phyloP scores from a whole-genome alignment of 1,284 basidiomycete species.

The Pyrrhoderma noxium region DNA sequence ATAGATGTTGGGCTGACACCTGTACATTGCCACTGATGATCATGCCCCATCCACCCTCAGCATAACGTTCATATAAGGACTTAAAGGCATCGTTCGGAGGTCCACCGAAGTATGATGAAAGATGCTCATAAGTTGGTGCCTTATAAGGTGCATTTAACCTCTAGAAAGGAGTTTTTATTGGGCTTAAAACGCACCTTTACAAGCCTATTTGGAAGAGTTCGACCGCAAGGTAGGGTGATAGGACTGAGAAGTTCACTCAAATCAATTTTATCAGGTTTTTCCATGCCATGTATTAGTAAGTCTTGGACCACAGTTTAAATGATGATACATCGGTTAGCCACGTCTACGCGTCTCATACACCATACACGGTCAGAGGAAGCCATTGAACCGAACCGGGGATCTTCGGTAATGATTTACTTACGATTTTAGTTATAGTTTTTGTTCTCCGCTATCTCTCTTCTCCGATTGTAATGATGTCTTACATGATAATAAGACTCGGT shows the following conservation, averaged over 20 bases:
- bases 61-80: conserved; percentile 74
- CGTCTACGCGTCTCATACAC: too few relatives aligned
- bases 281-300: background rate
- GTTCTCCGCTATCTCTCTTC: too few relatives aligned
- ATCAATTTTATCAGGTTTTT: background rate
- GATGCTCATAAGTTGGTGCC: conserved; percentile 84
- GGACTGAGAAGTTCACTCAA: conserved; percentile 31
- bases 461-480: too few relatives aligned
- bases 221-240: conserved; percentile 47
- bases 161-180: background rate
- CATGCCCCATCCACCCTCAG: conserved; percentile 78
- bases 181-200: conserved; percentile 33
- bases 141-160: conserved; percentile 24
- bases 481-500: too few relatives aligned
- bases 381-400: too few relatives aligned
- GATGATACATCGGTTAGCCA: too few relatives aligned
- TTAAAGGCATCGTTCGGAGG: conserved; percentile 61
- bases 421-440: too few relatives aligned
- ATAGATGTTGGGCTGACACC: conserved; percentile 64
- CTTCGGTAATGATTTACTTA: too few relatives aligned
- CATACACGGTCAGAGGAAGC: too few relatives aligned
- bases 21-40: conserved; percentile 88
- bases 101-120: conserved; percentile 62
- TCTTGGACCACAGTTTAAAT: too few relatives aligned
- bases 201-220: conserved; percentile 35